Evolutionary conservation across 495 filamentous ascomycete genomes (phyloP), one percentile per base, ranked within the genome.

Genomic region (Penicillium soppii): DNA sequence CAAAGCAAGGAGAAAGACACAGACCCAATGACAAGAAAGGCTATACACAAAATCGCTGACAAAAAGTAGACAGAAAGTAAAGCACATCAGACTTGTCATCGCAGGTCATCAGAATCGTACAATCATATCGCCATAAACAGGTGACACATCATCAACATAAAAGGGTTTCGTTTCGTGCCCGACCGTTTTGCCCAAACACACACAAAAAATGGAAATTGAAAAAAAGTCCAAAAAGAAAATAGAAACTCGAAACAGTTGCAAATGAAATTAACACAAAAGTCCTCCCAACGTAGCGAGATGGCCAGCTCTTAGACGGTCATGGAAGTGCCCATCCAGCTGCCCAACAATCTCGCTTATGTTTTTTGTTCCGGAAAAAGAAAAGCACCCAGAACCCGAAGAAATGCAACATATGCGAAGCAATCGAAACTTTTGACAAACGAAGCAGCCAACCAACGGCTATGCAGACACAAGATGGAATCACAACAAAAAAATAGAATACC

Each of bases 31-130:
- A 25, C 23, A 59, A 33, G 27, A 50, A 57, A 54, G 50, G 47
- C 52, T 47, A 62, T 58, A 58, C 50, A 57, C 41, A 50, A 56
- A 52, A 47, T 32, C 54, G 56, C 48, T 47, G 54, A 48, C 43
- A 65, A 27, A 40, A 53, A 47, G 22, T 40, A 49, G 41, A 53
- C 38, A 41, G 27, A 48, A 58, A 43, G 46, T 61, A 60, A 62
- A 58, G 64, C 51, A 70, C 54, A 66, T 58, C 61, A 58, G 61
- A 64, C 62, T 67, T 61, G 62, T 70, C 70, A 62, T 73, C 65
- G 65, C 63, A 72, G 69, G 68, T 74, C 71, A 72, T 74, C 66
- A 73, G 62, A 74, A 71, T 74, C 71, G 63, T 74, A 72, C 69
- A 72, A 71, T 70, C 71, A 72, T 70, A 68, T 71, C 62, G 65